These are phyloP conservation scores for Xanthoconium purpureum DNA, from an alignment of 768 basidiomycete genomes.

Conservation along the genomic window DNA sequence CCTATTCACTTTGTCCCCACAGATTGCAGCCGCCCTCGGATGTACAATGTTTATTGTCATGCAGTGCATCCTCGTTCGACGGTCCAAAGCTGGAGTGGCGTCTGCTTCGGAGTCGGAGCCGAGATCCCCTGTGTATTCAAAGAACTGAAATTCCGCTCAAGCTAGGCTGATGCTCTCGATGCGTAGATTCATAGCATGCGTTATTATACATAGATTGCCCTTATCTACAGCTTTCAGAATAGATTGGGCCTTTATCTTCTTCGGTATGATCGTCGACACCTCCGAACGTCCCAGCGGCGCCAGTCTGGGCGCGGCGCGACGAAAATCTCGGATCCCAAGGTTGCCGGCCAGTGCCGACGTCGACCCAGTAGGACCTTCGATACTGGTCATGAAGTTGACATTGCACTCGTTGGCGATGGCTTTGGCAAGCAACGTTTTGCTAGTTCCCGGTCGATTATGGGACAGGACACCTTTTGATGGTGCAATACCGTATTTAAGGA, in stretches of 20 bases:
- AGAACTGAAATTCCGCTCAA: not conserved
- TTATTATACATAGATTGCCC: not conserved
- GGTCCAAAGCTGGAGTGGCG: not conserved
- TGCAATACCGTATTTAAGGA: constrained; percentile 99
- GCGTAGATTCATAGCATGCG: not conserved
- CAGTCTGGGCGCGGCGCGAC: too few relatives aligned
- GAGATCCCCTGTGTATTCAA: not conserved
- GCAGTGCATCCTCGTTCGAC: constrained; percentile 20
- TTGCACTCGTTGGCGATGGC: constrained; percentile 99
- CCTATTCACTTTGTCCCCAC: not conserved
- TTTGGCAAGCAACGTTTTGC: constrained; percentile 98
- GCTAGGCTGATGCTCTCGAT: not conserved
- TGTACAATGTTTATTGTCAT: constrained; percentile 27
- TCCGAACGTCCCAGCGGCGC: too few relatives aligned
- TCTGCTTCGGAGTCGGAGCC: not conserved
- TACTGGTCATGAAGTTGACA: constrained; percentile 94
- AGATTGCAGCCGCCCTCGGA: constrained; percentile 26
- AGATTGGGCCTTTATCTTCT: too few relatives aligned
- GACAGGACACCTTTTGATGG: constrained; percentile 99
- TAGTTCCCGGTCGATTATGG: constrained; percentile 99
- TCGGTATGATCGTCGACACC: too few relatives aligned
- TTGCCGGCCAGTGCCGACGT: constrained; percentile 55
- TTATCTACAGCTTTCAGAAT: too few relatives aligned
- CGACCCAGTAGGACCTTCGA: constrained; percentile 59
- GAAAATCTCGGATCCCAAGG: constrained; percentile 66